Evolutionary conservation across 495 filamentous ascomycete species (phyloP).

Genomic region (Penicillium dipodomyicola): DNA sequence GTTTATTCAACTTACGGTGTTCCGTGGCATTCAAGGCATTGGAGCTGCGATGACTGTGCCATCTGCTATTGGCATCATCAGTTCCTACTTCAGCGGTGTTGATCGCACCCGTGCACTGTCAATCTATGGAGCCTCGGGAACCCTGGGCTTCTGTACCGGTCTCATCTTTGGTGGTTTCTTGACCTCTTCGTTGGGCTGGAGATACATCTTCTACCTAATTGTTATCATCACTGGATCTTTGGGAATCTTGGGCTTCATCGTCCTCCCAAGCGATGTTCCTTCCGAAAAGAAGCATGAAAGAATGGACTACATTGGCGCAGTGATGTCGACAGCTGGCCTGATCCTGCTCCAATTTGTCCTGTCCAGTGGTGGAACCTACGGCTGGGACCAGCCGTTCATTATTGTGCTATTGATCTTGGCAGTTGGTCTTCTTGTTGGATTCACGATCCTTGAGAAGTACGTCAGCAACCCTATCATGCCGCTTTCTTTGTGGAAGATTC

Average conservation of each 20-base stretch:
- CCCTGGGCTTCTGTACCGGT: conserved; percentile 38
- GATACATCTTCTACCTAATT: conserved; percentile 39
- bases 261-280: conserved; percentile 30
- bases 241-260: conserved; percentile 31
- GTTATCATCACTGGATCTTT: conserved; percentile 34
- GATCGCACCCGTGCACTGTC: conserved; percentile 36
- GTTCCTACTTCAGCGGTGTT: conserved; percentile 37
- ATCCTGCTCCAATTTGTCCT: conserved; percentile 42
- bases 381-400: conserved; percentile 48
- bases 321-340: conserved; percentile 35
- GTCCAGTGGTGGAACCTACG: conserved; percentile 38
- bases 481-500: conserved; percentile 35
- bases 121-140: conserved; percentile 38
- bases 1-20: conserved; percentile 37
- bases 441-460: conserved; percentile 35
- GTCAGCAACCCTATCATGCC: conserved; percentile 39
- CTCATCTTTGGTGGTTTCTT: conserved; percentile 40
- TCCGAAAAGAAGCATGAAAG: conserved; percentile 17
- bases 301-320: conserved; percentile 38
- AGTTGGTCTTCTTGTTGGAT: conserved; percentile 38
- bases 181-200: conserved; percentile 38
- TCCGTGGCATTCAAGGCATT: conserved; percentile 39
- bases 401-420: conserved; percentile 44
- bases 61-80: conserved; percentile 41
- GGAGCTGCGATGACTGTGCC: conserved; percentile 39